Evolutionary conservation across 495 filamentous ascomycete species (phyloP).

Genomic region (Penicillium paxilli): DNA sequence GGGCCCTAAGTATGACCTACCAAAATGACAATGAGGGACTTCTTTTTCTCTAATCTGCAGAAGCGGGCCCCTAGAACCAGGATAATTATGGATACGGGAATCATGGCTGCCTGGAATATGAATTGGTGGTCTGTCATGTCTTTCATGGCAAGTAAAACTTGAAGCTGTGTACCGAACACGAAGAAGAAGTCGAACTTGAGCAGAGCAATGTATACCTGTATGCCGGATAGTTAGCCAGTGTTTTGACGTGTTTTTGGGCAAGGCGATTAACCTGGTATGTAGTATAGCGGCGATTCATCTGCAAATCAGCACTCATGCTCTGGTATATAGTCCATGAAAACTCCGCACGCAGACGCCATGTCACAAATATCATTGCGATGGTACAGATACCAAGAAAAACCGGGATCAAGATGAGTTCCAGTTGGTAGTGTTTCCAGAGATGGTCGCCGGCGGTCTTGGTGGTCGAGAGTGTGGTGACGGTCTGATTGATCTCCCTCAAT

Average conservation of each 20-base stretch:
- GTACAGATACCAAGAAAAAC: conserved; percentile 18
- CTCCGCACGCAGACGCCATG: conserved; percentile 20
- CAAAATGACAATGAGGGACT: conserved; percentile 12
- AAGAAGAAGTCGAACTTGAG: conserved; percentile 26
- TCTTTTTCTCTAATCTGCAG: conserved; percentile 16
- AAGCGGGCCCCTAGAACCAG: conserved; percentile 11
- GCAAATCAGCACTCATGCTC: conserved; percentile 17
- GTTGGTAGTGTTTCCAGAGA: conserved; percentile 2
- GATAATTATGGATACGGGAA: conserved; percentile 12
- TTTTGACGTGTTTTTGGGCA: neutral
- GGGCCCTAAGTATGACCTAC: neutral
- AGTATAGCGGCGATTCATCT: conserved; percentile 20
- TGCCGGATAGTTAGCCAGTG: neutral
- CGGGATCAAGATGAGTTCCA: conserved; percentile 21
- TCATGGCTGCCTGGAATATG: conserved; percentile 10
- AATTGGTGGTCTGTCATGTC: conserved; percentile 8
- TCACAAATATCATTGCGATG: conserved; percentile 14
- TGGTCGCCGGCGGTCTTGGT: neutral
- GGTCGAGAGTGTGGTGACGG: conserved; percentile 3
- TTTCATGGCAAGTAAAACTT: conserved; percentile 14
- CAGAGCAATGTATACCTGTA: conserved; percentile 20
- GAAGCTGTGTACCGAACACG: conserved; percentile 21
- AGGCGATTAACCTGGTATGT: conserved; percentile 12
- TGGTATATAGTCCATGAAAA: conserved; percentile 21
- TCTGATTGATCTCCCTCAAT: conserved; percentile 18